Base-by-base conservation (phyloP, 495 filamentous ascomycete genomes). In the Letharia lupina region DNA sequence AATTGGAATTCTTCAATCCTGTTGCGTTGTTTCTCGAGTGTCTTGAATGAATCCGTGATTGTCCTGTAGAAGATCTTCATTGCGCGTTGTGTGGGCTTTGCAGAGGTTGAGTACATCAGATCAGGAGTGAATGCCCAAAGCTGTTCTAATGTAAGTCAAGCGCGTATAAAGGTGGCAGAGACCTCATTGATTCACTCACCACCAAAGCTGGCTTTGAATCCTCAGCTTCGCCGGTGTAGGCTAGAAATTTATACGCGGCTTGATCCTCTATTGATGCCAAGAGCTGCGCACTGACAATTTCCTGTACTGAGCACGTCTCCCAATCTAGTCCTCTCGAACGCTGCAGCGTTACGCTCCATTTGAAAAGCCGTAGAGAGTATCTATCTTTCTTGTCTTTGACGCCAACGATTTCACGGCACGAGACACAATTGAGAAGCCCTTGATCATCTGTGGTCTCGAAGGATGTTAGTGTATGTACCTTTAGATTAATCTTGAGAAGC, bases 111-210 rank as follows among this genome's bases (percentile, higher is more conserved):
- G 68, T 88, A 93, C 11, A 79, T 75, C 35, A 91, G 81, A 68
- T 87, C 81, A 28, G 83, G 82, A 65, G 87, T 91, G 68, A 93
- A 87, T 15, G 89, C 79, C 90, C 90, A 93, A 31, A 80, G 73
- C 77, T 82, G 61, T 50, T 41, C 56, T 11, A 28, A 61, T 52
- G 15, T 64, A 18, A 66, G 42, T 16, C 37, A 48, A 31, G 15
- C 16, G 52, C 50, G 44, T n/a, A 31, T 40, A 47, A 18, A 7
- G 45, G 62, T n/a, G 39, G 35, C 47, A 64, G 66, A 23, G 37
- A 62, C 61, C 61, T 57, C 8, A 33, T 37, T 35, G 62, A 74
- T 67, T 72, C 39, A 69, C 73, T 52, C 74, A 83, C 81, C 65
- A 83, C 44, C 16, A 83, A 65, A 23, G 79, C 79, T 35, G 68